phyloP scores from a whole-genome alignment of 2,329 filamentous ascomycete species.

The Diaporthe ilicicola region DNA sequence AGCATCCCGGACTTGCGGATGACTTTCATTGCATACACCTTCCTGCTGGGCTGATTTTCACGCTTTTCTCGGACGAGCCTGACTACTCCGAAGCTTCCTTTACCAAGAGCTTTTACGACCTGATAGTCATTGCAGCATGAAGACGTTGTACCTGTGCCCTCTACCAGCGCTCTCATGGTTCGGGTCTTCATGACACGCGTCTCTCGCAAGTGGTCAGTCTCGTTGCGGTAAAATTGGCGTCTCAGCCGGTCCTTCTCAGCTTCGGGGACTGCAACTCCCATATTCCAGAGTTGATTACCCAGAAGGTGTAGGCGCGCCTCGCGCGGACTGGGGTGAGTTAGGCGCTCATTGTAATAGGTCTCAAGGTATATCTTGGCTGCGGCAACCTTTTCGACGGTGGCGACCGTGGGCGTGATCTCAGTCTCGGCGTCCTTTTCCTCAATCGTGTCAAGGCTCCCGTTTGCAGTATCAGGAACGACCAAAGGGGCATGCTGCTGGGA shows the following conservation, averaged over 20 bases:
- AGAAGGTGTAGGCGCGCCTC: conserved; percentile 68
- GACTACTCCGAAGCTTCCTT: conserved; percentile 94
- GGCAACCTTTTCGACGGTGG: conserved; percentile 79
- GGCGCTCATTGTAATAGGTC: conserved; percentile 79
- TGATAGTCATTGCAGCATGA: conserved; percentile 71
- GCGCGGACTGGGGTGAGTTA: conserved; percentile 65
- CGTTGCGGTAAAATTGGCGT: conserved; percentile 69
- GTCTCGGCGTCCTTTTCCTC: conserved; percentile 44
- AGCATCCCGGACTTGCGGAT: conserved; percentile 96
- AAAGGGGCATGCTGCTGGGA: conserved; percentile 31
- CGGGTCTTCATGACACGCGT: conserved; percentile 74
- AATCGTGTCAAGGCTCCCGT: conserved; percentile 43
- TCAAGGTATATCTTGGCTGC: conserved; percentile 89
- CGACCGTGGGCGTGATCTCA: conserved; percentile 44
- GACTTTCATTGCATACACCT: conserved; percentile 95
- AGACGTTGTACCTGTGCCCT: conserved; percentile 16
- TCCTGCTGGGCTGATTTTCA: conserved; percentile 49
- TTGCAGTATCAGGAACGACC: conserved; percentile 35
- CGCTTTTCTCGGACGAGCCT: conserved; percentile 78
- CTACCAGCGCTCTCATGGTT: conserved; percentile 45
- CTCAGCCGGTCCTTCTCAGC: conserved; percentile 64
- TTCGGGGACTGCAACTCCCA: conserved; percentile 57
- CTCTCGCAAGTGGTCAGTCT: conserved; percentile 80
- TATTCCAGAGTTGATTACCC: conserved; percentile 67
- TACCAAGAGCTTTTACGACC: conserved; percentile 82